Percentiles rank a stretch among this genome's conserved stretches.
These are phyloP conservation scores for Haematococcus lacustris DNA, from an alignment of 139 green algal species.

Conservation along the genomic window DNA sequence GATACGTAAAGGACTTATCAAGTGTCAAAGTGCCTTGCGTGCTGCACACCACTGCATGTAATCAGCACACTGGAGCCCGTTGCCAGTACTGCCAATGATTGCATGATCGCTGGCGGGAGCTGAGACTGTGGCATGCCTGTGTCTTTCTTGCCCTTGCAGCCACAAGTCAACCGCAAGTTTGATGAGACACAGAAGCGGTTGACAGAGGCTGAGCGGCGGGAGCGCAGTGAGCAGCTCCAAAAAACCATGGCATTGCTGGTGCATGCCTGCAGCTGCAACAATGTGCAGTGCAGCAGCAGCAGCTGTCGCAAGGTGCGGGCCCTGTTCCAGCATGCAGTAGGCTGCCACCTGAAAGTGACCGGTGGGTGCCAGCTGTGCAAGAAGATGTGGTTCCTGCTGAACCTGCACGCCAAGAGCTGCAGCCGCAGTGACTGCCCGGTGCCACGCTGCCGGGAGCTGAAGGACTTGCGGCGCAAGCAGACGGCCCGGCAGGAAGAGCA, in stretches of 20 bases:
- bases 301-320: constrained; percentile 76
- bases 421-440: constrained; percentile 72
- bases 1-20: no score
- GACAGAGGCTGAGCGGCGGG: constrained; percentile 68
- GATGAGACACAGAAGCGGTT: constrained; percentile 69
- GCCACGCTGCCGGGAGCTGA: constrained; percentile 61
- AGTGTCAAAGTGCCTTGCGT: no score
- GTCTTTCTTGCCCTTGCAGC: no score
- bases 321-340: constrained; percentile 84
- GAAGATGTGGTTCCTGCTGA: constrained; percentile 90
- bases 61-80: no score
- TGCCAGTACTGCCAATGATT: no score
- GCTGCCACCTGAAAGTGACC: constrained; percentile 54
- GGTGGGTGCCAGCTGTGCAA: constrained; percentile 87
- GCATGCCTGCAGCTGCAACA: constrained; percentile 77
- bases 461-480: constrained; percentile 67
- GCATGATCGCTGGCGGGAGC: no score
- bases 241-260: constrained; percentile 86
- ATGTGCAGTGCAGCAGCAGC: constrained; percentile 58
- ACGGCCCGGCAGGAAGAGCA: constrained; percentile 69
- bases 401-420: constrained; percentile 89
- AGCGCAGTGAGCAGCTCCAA: constrained; percentile 68
- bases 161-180: no score
- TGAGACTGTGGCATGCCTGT: no score
- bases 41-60: no score